These are phyloP conservation scores for Endothia cerciana DNA, from an alignment of 2,329 filamentous ascomycete species.

Conservation along the genomic window DNA sequence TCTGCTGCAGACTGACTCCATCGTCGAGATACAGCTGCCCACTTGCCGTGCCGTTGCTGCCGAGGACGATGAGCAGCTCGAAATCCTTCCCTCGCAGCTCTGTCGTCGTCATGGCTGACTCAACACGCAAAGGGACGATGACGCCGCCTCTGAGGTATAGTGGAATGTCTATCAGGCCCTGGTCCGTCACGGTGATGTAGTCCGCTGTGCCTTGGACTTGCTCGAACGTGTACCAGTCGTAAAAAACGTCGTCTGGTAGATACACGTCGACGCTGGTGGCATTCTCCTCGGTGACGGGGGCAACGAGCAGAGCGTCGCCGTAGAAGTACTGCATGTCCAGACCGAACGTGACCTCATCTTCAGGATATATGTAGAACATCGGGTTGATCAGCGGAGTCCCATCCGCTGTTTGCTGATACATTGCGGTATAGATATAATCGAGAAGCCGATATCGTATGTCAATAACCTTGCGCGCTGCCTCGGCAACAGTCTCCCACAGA, in stretches of 20 bases:
- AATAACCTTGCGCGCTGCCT: constrained; percentile 67
- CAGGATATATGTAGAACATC: constrained; percentile 69
- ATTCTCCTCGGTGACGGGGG: constrained; percentile 49
- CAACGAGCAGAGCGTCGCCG: constrained; percentile 48
- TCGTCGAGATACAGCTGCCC: constrained; percentile 80
- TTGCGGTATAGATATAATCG: constrained; percentile 75
- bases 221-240: constrained; percentile 55
- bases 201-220: constrained; percentile 46
- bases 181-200: constrained; percentile 43
- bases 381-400: constrained; percentile 70
- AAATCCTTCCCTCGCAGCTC: constrained; percentile 68
- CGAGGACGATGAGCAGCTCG: constrained; percentile 71
- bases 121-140: constrained; percentile 64
- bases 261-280: constrained; percentile 50
- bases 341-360: constrained; percentile 45
- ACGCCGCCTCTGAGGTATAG: constrained; percentile 68
- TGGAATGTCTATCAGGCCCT: constrained; percentile 59
- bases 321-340: constrained; percentile 54
- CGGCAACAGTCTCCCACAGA: constrained; percentile 63
- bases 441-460: constrained; percentile 70
- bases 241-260: constrained; percentile 52
- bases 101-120: constrained; percentile 64
- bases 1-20: constrained; percentile 68
- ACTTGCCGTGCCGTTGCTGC: constrained; percentile 61
- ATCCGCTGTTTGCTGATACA: constrained; percentile 62